phyloP scores from a whole-genome alignment of 73 alveolate genomes.

The Symbiodinium pilosum region DNA sequence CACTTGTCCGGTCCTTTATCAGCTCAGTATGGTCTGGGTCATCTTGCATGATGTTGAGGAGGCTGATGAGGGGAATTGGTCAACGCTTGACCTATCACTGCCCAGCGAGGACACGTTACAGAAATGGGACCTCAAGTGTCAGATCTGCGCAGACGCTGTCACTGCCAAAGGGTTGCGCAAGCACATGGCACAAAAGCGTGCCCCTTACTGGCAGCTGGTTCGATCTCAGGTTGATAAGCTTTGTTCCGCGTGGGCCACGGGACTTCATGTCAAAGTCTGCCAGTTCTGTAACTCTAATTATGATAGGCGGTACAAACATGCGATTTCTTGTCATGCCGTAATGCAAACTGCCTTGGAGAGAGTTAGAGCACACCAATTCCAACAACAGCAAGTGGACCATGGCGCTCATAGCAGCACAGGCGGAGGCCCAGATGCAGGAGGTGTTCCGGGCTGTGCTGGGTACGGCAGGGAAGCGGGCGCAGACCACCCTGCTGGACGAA shows the following conservation, averaged over 20 bases:
- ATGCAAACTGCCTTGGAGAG: neutral
- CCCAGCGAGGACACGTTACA: neutral
- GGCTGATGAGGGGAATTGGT: neutral
- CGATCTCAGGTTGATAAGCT: neutral
- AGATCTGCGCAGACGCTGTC: neutral
- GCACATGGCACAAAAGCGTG: neutral
- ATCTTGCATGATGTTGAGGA: neutral
- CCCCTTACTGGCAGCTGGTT: neutral
- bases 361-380: neutral
- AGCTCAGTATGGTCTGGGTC: neutral
- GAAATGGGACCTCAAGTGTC: neutral
- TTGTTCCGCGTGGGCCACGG: neutral
- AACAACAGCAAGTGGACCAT: neutral
- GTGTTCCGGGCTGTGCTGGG: neutral
- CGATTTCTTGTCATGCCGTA: neutral
- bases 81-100: neutral
- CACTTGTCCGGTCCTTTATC: neutral
- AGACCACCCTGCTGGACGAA: no score
- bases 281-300: neutral
- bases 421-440: neutral
- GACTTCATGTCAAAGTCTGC: neutral
- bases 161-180: neutral
- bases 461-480: neutral
- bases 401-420: neutral
- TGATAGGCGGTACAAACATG: neutral